phyloP scores from a whole-genome alignment of 345 rosid genomes.

The Moricandia moricandioides region DNA sequence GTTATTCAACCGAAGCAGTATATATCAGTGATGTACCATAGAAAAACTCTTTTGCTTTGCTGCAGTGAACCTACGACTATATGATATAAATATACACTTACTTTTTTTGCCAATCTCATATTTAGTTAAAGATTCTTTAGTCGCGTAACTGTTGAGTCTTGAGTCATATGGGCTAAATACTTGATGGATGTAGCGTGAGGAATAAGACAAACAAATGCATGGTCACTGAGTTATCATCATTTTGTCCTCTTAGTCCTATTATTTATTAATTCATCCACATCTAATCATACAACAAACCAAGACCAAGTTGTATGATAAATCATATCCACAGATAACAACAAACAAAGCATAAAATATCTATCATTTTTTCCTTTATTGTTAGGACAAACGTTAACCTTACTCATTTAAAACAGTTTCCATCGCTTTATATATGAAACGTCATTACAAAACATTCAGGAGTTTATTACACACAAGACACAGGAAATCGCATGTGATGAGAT shows the following conservation, averaged over 20 bases:
- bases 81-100: background rate
- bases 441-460: background rate
- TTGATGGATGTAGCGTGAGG: background rate
- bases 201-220: conserved; percentile 2
- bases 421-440: background rate
- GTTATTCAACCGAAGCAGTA: background rate
- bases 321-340: conserved; percentile 1
- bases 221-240: background rate
- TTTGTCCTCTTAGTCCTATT: background rate
- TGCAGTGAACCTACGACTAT: background rate
- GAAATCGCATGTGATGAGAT: background rate
- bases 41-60: background rate
- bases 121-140: background rate
- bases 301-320: conserved; percentile 15
- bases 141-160: background rate
- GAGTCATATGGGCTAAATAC: background rate
- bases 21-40: background rate
- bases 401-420: background rate
- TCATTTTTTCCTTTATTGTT: background rate
- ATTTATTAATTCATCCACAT: background rate
- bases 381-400: conserved; percentile 13
- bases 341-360: background rate
- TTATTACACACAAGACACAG: background rate
- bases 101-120: background rate
- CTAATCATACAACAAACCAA: conserved; percentile 22